A percentile compares a stretch with the other conserved stretches of the same genome.
phyloP scores from a whole-genome alignment of 208 protist genomes.

The Trypanosoma congolense region DNA sequence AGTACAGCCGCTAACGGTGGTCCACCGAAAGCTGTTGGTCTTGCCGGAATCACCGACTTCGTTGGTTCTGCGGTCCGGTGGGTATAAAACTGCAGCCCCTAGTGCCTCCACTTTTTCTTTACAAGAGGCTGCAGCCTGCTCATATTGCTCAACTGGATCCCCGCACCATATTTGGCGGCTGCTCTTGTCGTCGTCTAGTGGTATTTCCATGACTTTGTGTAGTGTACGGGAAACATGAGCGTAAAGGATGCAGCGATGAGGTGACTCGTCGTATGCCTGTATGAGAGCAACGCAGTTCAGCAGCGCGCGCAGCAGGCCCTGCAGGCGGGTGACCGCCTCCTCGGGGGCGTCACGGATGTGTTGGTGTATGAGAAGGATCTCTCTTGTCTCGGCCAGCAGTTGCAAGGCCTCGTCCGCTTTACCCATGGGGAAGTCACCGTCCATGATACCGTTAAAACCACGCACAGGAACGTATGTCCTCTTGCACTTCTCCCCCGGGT shows the following conservation, averaged over 20 bases:
- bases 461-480: too few relatives aligned
- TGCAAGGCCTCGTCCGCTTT: conserved; percentile 23
- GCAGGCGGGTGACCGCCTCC: conserved; percentile 13
- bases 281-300: conserved; percentile 19
- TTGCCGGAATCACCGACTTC: neutral
- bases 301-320: conserved; percentile 13
- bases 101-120: neutral
- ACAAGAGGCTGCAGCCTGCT: neutral
- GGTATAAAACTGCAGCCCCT: neutral
- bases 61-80: neutral
- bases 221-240: conserved; percentile 21
- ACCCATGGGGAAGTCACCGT: conserved; percentile 2
- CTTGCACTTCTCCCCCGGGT: too few relatives aligned
- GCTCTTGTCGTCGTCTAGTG: conserved; percentile 13
- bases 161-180: too few relatives aligned
- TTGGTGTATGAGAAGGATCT: conserved; percentile 15
- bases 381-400: conserved; percentile 14
- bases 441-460: too few relatives aligned
- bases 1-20: conserved; percentile 94
- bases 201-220: conserved; percentile 21
- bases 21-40: conserved; percentile 41
- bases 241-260: conserved; percentile 17
- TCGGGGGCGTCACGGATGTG: conserved; percentile 14
- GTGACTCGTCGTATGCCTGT: conserved; percentile 22
- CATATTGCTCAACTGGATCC: neutral